These are phyloP conservation scores for Tritrichomonas foetus DNA, from an alignment of 208 protist species.

Conservation along the genomic window DNA sequence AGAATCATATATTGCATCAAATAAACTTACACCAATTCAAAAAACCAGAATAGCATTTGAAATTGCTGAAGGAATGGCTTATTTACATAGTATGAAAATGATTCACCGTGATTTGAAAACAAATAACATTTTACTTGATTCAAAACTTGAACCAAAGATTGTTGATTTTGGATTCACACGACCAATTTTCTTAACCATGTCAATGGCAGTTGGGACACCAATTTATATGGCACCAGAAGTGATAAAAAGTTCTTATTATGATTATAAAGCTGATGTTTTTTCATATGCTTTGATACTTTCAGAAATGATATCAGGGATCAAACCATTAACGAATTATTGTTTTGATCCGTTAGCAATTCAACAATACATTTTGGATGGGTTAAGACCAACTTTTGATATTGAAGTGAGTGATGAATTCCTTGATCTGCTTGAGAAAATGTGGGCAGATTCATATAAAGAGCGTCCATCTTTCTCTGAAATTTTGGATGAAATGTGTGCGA, in stretches of 20 bases:
- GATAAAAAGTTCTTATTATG: not conserved
- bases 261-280: not conserved
- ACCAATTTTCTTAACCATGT: not conserved
- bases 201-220: not conserved
- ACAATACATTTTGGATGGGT: not conserved
- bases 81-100: not conserved
- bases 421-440: not conserved
- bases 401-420: not conserved
- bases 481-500: not conserved
- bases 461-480: not conserved
- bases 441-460: not conserved
- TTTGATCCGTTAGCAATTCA: not conserved
- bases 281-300: not conserved
- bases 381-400: not conserved
- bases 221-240: slow-evolving; percentile 40
- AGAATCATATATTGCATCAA: not conserved
- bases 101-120: slow-evolving; percentile 27
- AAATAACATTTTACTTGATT: not conserved
- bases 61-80: not conserved
- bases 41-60: not conserved
- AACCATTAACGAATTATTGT: not conserved
- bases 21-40: not conserved
- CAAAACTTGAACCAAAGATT: not conserved
- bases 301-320: not conserved
- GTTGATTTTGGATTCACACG: not conserved